These are phyloP conservation scores for Globisporangium echinulatum DNA, from an alignment of 352 stramenopile genomes.

Conservation along the genomic window DNA sequence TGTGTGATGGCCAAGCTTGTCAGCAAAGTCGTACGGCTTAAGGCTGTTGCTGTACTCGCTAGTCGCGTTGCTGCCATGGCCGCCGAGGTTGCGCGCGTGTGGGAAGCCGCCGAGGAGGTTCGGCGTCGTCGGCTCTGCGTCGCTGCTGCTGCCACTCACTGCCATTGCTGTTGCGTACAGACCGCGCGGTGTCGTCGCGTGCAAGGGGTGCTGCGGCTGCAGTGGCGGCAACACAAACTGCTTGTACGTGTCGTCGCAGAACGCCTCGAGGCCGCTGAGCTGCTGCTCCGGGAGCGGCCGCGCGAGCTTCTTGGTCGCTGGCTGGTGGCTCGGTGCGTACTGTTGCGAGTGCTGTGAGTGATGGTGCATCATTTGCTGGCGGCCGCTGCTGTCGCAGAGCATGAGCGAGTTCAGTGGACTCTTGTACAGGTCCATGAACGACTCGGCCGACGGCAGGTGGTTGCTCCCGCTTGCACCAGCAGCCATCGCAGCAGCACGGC, in stretches of 20 bases:
- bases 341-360: constrained; percentile 17
- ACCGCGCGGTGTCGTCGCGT: constrained; percentile 22
- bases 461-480: constrained; percentile 9
- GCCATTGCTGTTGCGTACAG: constrained; percentile 1
- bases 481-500: constrained; percentile 3
- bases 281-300: constrained; percentile 18
- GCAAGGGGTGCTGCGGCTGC: constrained; percentile 27
- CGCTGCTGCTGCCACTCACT: not conserved
- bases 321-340: constrained; percentile 36
- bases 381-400: not conserved
- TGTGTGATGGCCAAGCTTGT: constrained; percentile 2
- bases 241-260: constrained; percentile 41
- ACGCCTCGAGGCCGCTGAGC: constrained; percentile 40
- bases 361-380: not conserved
- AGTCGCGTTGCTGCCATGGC: not conserved
- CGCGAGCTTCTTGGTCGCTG: constrained; percentile 45
- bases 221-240: constrained; percentile 41
- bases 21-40: constrained; percentile 30
- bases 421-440: constrained; percentile 37
- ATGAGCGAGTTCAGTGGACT: constrained; percentile 21
- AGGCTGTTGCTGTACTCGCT: constrained; percentile 12
- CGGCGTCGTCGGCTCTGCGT: constrained; percentile 12
- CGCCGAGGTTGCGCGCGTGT: constrained; percentile 10
- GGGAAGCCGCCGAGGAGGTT: constrained; percentile 26
- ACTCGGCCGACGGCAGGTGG: constrained; percentile 18